Evolutionary conservation across 768 basidiomycete genomes (phyloP).

Genomic region (Gautieria morchelliformis): DNA sequence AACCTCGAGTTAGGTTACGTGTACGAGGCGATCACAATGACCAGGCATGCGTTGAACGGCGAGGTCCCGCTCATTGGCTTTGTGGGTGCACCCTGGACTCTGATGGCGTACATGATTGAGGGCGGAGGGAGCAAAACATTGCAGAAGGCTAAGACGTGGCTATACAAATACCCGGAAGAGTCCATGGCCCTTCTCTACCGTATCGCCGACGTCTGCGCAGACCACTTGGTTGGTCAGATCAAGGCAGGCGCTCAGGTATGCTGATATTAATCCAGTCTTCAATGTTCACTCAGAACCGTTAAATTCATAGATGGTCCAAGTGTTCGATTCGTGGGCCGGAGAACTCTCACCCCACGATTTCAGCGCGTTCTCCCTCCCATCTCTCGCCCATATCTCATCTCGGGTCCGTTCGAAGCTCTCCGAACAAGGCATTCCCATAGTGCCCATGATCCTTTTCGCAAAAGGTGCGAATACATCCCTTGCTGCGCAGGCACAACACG

Average conservation of each 20-base stretch:
- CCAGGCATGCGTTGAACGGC: constrained; percentile 71
- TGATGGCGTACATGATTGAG: constrained; percentile 98
- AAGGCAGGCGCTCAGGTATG: constrained; percentile 91
- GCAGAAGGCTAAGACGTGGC: constrained; percentile 88
- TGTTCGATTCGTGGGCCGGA: constrained; percentile 95
- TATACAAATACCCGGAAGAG: constrained; percentile 83
- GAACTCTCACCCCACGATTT: constrained; percentile 90
- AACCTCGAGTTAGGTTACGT: constrained; percentile 82
- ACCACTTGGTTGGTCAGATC: constrained; percentile 87
- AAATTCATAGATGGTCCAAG: constrained; percentile 70
- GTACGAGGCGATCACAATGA: constrained; percentile 82
- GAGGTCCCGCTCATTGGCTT: constrained; percentile 96
- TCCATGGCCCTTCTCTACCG: constrained; percentile 65
- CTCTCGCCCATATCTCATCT: constrained; percentile 60
- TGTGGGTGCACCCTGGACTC: constrained; percentile 95
- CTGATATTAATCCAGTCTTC: background rate
- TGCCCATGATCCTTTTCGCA: constrained; percentile 88
- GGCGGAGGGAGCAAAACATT: constrained; percentile 88
- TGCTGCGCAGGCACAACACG: constrained; percentile 31
- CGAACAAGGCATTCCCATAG: constrained; percentile 40
- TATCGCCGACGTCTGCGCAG: constrained; percentile 84
- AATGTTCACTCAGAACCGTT: background rate
- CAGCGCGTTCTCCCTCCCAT: constrained; percentile 70
- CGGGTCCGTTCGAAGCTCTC: constrained; percentile 54
- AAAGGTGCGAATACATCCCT: constrained; percentile 78